Base-by-base conservation (phyloP, 116 monocot species). In the Dioscorea cayenensis region DNA sequence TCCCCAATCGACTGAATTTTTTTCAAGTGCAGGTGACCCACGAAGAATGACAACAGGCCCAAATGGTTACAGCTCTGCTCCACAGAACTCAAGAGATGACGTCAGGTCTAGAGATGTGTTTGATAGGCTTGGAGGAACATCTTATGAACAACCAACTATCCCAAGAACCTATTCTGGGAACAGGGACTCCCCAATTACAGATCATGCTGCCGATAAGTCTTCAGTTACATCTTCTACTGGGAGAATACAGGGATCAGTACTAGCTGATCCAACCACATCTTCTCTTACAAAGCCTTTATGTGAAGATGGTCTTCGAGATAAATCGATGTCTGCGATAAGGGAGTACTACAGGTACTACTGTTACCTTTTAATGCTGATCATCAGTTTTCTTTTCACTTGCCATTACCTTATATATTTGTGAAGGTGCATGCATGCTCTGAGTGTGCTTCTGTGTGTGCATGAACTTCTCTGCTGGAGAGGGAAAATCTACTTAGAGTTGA, bases 311-410 rank as follows among this genome's bases (percentile, higher is more conserved):
- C 72, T 95, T 6, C 25, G 21, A 35, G 71, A 87, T 60, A 95
- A 91, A 71, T 91, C 89, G 9, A 83, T 85, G 32, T 80, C 79
- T 35, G 71, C 95, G 66, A 95, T 95, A 72, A 72, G 76, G 60
- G 95, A 95, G 58, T 95, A 78, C 67, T 91, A 91, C 67, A 95
- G 95, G 95, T 89, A 79, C 8, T 27, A 11, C 19, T 27, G 1
- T 1, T 25, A 6, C 23, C 9, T 9, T 0, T 61, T 61, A 21
- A 22, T 62, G 14, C 3, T 35, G 11, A 17, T 5, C 17, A 16
- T 55, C 17, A n/a, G 4, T 19, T 43, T 43, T 10, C 8, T 6
- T 43, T 43, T 43, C 8, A 43, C 8, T 8, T 43, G 11, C 9
- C 38, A 38, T 38, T 38, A 2, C 38, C 38, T 1, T 38, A 43